A percentile compares a stretch with the other conserved stretches of the same genome.
These are phyloP conservation scores for Prinsepia uniflora DNA, from an alignment of 306 rosid species.

Conservation along the genomic window DNA sequence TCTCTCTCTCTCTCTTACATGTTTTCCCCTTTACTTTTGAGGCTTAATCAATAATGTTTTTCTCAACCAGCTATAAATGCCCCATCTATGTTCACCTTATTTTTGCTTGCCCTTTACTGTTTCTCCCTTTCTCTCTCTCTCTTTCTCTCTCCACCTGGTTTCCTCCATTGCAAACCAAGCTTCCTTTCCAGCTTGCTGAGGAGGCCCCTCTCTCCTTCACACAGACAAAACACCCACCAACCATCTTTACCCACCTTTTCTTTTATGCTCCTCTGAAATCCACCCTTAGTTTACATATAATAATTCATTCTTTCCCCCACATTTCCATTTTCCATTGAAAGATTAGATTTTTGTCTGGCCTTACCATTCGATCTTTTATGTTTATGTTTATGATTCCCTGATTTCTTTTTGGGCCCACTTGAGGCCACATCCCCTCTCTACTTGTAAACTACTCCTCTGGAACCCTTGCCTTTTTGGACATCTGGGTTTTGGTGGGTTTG, in stretches of 20 bases:
- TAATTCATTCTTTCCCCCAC: conserved; percentile 21
- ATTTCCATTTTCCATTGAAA: conserved; percentile 34
- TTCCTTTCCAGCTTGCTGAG: conserved; percentile 60
- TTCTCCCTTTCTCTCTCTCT: conserved; percentile 38
- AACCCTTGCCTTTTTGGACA: conserved; percentile 34
- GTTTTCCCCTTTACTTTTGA: conserved; percentile 26
- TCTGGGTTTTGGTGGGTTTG: conserved; percentile 60
- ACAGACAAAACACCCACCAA: conserved; percentile 49
- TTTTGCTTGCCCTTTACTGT: conserved; percentile 64
- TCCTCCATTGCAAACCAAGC: conserved; percentile 83
- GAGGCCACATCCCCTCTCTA: conserved; percentile 33
- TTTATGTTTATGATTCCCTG: conserved; percentile 18
- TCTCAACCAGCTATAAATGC: conserved; percentile 45
- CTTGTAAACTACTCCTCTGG: conserved; percentile 40
- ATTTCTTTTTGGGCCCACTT: conserved; percentile 49
- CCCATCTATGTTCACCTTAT: conserved; percentile 32
- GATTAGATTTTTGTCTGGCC: conserved; percentile 59
- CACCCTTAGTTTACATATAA: conserved; percentile 11
- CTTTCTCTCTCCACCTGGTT: conserved; percentile 35
- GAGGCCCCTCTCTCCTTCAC: conserved; percentile 41
- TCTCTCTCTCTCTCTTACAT: conserved; percentile 15
- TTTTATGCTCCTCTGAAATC: conserved; percentile 31
- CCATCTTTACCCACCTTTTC: conserved; percentile 51
- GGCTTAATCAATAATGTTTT: conserved; percentile 34
- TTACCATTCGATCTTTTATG: conserved; percentile 19